phyloP scores from a whole-genome alignment of 2,329 filamentous ascomycete species.

The Colletotrichum sp. region DNA sequence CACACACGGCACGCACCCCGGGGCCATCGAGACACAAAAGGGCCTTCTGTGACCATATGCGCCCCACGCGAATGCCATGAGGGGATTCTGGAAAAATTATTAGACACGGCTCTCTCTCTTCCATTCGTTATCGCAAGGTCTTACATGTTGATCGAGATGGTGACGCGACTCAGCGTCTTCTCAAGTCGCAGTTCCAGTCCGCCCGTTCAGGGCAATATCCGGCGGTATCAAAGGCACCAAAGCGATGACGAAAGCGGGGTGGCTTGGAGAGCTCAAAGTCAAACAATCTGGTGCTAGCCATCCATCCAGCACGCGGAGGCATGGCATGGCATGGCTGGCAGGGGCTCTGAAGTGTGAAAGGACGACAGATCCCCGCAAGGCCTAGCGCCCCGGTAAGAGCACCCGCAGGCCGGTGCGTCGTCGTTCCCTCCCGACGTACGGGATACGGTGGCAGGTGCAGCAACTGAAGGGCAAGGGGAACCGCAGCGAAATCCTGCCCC shows the following conservation, averaged over 20 bases:
- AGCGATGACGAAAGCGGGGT: slow-evolving; percentile 17
- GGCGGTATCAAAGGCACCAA: not conserved
- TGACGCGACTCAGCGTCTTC: not conserved
- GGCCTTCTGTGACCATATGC: not conserved
- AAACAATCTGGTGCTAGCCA: not conserved
- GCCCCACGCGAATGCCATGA: not conserved
- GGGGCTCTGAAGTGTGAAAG: not conserved
- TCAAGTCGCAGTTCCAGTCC: not conserved
- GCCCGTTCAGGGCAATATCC: not conserved
- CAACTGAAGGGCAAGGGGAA: not conserved
- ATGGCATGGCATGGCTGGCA: not conserved
- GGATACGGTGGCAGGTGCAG: not conserved
- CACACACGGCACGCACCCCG: not conserved
- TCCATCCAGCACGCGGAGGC: not conserved
- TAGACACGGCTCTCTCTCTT: not conserved
- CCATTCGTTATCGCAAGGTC: not conserved
- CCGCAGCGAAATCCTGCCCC: not conserved
- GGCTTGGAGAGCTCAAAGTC: not conserved
- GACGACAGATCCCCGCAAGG: not conserved
- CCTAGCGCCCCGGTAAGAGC: not conserved
- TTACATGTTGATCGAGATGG: not conserved
- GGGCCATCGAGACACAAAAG: not conserved
- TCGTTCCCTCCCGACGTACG: not conserved
- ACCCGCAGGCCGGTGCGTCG: not conserved
- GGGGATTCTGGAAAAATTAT: not conserved